phyloP scores from a whole-genome alignment of 768 basidiomycete species.

The Suillus americanus region DNA sequence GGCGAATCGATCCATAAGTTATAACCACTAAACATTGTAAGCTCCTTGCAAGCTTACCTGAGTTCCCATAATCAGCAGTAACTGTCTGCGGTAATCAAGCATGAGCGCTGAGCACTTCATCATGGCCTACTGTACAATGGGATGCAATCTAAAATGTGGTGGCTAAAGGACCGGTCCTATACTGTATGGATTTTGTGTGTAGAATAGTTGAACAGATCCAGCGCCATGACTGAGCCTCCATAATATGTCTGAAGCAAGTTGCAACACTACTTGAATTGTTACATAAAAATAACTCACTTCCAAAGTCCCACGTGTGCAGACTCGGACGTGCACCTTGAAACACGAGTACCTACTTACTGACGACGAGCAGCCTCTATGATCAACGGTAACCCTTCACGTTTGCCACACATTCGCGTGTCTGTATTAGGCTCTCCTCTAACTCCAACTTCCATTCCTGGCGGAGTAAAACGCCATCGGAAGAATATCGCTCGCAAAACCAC shows the following conservation, averaged over 20 bases:
- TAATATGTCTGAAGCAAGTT: neutral
- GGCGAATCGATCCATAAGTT: no score
- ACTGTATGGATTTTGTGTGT: no score
- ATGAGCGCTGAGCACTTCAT: no score
- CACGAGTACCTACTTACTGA: neutral
- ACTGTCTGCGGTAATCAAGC: no score
- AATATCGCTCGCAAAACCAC: conserved; percentile 1
- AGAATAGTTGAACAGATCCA: no score
- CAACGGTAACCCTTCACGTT: neutral
- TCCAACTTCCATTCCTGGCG: neutral
- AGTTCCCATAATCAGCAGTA: no score
- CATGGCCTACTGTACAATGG: no score
- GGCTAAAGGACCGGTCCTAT: no score
- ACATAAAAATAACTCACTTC: neutral
- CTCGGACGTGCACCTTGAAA: neutral
- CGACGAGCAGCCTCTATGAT: neutral
- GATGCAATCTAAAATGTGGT: no score
- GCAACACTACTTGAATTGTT: neutral
- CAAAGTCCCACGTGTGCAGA: neutral
- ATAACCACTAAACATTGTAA: no score
- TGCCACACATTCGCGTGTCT: neutral
- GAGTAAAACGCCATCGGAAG: neutral
- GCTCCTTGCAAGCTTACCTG: no score
- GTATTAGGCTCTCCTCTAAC: neutral
- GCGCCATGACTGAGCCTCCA: no score